phyloP scores from a whole-genome alignment of 192 early-diverging fungal genomes.

The Mortierella hygrophila region DNA sequence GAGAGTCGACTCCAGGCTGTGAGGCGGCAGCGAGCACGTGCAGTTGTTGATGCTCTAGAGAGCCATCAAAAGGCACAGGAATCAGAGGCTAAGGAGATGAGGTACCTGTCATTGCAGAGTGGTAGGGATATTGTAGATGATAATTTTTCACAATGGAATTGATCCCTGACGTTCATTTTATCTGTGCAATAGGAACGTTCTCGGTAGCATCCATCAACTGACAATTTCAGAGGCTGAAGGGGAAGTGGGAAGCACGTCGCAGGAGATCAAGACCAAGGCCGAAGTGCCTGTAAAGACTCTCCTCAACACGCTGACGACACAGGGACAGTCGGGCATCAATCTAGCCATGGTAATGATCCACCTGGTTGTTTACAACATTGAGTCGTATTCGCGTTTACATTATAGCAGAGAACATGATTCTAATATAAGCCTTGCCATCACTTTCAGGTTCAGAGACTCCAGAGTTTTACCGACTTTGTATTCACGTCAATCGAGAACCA shows the following conservation, averaged over 20 bases:
- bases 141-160: background rate
- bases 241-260: background rate
- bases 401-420: background rate
- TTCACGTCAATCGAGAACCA: conserved; percentile 38
- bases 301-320: background rate
- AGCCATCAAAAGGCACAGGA: conserved; percentile 45
- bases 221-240: conserved; percentile 2
- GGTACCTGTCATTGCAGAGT: conserved; percentile 2
- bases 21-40: conserved; percentile 25
- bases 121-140: background rate
- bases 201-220: conserved; percentile 34
- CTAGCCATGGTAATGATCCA: conserved; percentile 21
- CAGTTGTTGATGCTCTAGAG: conserved; percentile 22
- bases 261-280: background rate
- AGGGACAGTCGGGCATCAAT: background rate
- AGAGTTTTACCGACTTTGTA: conserved; percentile 34
- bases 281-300: conserved; percentile 8
- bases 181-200: conserved; percentile 22
- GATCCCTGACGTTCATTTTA: background rate
- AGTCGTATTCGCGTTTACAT: too few relatives aligned
- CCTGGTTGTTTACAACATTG: background rate
- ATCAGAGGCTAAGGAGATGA: conserved; percentile 42
- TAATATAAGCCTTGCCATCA: background rate
- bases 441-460: conserved; percentile 24
- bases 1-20: conserved; percentile 36